Evolutionary conservation across 257 asterid species (phyloP).

Genomic region (Solanum appendiculatum): DNA sequence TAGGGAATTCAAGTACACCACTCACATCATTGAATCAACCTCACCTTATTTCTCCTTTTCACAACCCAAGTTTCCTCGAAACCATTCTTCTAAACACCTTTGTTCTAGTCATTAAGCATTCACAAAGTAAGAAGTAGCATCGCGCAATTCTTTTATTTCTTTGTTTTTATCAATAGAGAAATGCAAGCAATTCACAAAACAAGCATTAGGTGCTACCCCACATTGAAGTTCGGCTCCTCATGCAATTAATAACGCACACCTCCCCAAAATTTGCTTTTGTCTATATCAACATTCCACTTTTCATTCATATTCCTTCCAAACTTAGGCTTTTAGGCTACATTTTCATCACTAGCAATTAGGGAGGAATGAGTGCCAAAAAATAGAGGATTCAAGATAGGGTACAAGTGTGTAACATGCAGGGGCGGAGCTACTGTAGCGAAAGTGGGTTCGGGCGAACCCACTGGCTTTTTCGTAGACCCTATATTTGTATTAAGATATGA

Average conservation of each 20-base stretch:
- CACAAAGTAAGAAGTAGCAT: too few species aligned
- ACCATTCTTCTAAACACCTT: neutral
- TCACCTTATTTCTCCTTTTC: neutral
- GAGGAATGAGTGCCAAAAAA: neutral
- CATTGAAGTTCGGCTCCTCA: neutral
- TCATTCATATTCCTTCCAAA: neutral
- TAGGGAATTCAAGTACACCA: neutral
- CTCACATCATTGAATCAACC: neutral
- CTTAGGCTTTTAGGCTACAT: too few species aligned
- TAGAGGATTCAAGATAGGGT: neutral
- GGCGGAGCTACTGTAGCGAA: too few species aligned
- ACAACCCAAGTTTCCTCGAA: neutral
- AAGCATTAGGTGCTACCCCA: neutral
- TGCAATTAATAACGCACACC: neutral
- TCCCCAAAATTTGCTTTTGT: neutral
- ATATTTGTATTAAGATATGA: too few species aligned
- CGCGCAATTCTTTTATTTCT: neutral
- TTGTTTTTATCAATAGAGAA: neutral
- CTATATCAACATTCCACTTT: neutral
- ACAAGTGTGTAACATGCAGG: too few species aligned
- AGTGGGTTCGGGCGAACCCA: too few species aligned
- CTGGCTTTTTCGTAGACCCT: too few species aligned
- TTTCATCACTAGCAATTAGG: too few species aligned
- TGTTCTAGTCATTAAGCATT: neutral
- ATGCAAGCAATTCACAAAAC: neutral